phyloP scores from a whole-genome alignment of 805 yeast species.

The Ogataea zsoltii region DNA sequence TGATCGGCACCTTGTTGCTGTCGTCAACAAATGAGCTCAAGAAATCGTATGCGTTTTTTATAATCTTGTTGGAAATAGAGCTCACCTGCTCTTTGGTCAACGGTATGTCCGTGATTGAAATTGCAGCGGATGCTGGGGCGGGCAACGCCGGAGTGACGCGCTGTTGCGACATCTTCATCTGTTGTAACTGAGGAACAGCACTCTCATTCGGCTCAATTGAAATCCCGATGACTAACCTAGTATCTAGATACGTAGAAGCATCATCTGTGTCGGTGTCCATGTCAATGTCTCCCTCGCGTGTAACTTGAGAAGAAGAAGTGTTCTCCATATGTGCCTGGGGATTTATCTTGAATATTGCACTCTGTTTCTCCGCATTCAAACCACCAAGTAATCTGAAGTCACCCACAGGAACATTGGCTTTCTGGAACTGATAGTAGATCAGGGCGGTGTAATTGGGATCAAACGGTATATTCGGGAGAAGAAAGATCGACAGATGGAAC shows the following conservation, averaged over 20 bases:
- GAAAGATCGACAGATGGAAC: slow-evolving; percentile 80
- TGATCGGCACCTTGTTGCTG: slow-evolving; percentile 81
- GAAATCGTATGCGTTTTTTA: slow-evolving; percentile 88
- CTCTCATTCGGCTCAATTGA: slow-evolving; percentile 77
- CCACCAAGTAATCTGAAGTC: slow-evolving; percentile 69
- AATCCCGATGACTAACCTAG: slow-evolving; percentile 63
- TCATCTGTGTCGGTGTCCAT: slow-evolving; percentile 50
- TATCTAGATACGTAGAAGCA: slow-evolving; percentile 2
- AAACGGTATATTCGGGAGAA: slow-evolving; percentile 76
- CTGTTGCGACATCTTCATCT: slow-evolving; percentile 22
- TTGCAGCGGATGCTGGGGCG: slow-evolving; percentile 38
- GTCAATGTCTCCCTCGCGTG: slow-evolving; percentile 45
- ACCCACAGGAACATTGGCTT: slow-evolving; percentile 38
- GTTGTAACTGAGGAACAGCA: slow-evolving; percentile 58
- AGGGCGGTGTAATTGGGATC: slow-evolving; percentile 79
- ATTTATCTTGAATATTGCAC: slow-evolving; percentile 86
- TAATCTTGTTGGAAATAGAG: slow-evolving; percentile 79
- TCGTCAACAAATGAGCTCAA: slow-evolving; percentile 83
- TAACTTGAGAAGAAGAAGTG: slow-evolving; percentile 15
- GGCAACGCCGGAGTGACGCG: slow-evolving; percentile 31
- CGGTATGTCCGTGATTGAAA: slow-evolving; percentile 25
- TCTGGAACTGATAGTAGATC: slow-evolving; percentile 82
- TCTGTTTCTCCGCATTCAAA: slow-evolving; percentile 66
- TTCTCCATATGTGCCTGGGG: slow-evolving; percentile 29
- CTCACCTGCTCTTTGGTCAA: slow-evolving; percentile 40